A percentile compares a stretch with the other conserved stretches of the same genome.
Evolutionary conservation across 2,329 filamentous ascomycete species (phyloP).

Genomic region (Colletotrichum paranaense): DNA sequence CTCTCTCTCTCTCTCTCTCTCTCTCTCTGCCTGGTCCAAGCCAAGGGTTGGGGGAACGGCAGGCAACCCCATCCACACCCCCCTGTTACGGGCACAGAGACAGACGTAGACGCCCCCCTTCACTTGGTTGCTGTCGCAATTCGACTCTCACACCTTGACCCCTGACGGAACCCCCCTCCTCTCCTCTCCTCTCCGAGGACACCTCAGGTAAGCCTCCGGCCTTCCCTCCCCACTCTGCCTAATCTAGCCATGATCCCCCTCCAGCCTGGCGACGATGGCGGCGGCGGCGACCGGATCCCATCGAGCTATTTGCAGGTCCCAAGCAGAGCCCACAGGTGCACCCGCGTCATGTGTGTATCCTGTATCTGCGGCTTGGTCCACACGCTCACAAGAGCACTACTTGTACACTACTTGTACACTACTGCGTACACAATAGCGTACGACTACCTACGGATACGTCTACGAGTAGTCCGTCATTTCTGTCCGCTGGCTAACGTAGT

Average conservation of each 20-base stretch:
- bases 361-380: conserved; percentile 3
- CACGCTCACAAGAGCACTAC: background rate
- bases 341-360: conserved; percentile 20
- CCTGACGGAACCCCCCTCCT: conserved; percentile 19
- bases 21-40: conserved; percentile 31
- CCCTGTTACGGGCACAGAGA: conserved; percentile 22
- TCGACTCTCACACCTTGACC: conserved; percentile 14
- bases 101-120: conserved; percentile 26
- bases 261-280: conserved; percentile 20
- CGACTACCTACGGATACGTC: background rate
- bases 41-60: conserved; percentile 33
- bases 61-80: conserved; percentile 27
- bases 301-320: conserved; percentile 15
- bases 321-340: conserved; percentile 15
- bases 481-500: conserved; percentile 1
- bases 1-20: conserved; percentile 27
- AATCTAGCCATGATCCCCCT: conserved; percentile 11
- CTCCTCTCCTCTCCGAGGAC: conserved; percentile 9
- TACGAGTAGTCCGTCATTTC: background rate
- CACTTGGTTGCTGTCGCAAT: conserved; percentile 16
- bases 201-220: conserved; percentile 27
- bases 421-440: background rate
- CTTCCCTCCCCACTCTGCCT: conserved; percentile 10
- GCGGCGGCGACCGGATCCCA: conserved; percentile 8
- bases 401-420: background rate